phyloP scores from a whole-genome alignment of 2,329 filamentous ascomycete species.

The Monosporascus sp. region DNA sequence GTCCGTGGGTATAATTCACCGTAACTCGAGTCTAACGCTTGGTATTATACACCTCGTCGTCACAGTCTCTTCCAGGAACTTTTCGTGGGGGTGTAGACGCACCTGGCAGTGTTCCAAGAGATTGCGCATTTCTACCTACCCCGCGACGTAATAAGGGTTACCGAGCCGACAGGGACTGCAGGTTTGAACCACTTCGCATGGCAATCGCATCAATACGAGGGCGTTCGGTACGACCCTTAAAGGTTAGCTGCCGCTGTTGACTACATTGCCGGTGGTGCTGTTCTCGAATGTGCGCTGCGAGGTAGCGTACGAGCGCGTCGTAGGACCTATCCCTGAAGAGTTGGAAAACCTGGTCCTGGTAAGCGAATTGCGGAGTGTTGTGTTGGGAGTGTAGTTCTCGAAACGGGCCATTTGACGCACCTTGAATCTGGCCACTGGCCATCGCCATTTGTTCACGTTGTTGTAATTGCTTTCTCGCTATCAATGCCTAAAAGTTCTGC shows the following conservation, averaged over 20 bases:
- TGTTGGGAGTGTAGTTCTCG: conserved; percentile 2
- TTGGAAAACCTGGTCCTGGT: conserved; percentile 1
- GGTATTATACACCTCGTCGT: no score
- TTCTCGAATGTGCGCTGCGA: conserved; percentile 1
- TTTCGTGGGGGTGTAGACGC: no score
- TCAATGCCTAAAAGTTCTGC: conserved; percentile 1
- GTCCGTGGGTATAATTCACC: no score
- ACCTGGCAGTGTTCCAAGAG: no score
- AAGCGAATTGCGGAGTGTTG: conserved; percentile 4
- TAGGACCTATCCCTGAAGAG: conserved; percentile 4
- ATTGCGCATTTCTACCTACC: no score
- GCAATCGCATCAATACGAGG: no score
- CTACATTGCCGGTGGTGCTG: not conserved
- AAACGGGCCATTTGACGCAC: conserved; percentile 4
- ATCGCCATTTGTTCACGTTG: conserved; percentile 5
- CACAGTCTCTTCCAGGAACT: no score
- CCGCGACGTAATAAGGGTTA: no score
- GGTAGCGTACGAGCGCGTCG: conserved; percentile 5
- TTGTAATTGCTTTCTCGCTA: conserved; percentile 7
- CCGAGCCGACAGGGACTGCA: no score
- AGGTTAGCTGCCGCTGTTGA: not conserved
- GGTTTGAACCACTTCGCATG: no score
- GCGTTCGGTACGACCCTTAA: no score
- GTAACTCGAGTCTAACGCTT: no score
- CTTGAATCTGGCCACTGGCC: conserved; percentile 4